Base-by-base conservation (phyloP, 1,139 yeast species). In the Debaryomyces sp. region DNA sequence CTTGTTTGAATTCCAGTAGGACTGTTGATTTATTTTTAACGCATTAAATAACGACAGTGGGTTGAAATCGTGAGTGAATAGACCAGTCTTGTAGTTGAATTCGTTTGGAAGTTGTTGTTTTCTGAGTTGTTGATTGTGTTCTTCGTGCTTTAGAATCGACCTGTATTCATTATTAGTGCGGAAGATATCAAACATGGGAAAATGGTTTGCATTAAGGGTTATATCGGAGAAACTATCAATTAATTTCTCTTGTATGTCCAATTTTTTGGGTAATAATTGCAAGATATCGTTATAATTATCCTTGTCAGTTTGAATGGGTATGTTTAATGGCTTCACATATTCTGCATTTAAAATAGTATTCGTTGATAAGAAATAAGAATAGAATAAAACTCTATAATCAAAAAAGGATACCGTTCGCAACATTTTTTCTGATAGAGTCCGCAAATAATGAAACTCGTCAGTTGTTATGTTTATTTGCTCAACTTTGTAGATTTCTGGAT, bases 381-480 rank as follows among this genome's bases (percentile, higher is more conserved):
- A 62, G 9, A 70, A 56, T 22, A 61, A 55, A 36, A 61, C 53
- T 27, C 76, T 57, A 45, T 57, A 54, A 50, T 70, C 70, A 50
- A 68, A 67, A 51, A 62, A 71, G 10, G 61, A 59, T 12, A 69
- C 58, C 15, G 63, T 55, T 43, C 71, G 44, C 26, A 67, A 52
- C 21, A 68, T 52, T 44, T 64, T 64, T 29, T 50, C 56, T 6
- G 61, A 55, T n/a, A 64, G 22, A 10, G 37, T 48, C 7, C 47
- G 49, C 43, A 66, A 55, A 44, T 58, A 61, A 4, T 54, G 41
- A 40, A 48, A 63, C 45, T 65, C 70, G 2, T 47, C 53, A 12
- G 54, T 50, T 30, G 53, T 52, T 5, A 60, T 40, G 5, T 55
- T 17, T 3, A 30, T 36, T 17, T 49, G 42, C 15, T 56, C 55